Conservation (phyloP, 176 grass and related monocot species). For the Calamus simplicifolius region DNA sequence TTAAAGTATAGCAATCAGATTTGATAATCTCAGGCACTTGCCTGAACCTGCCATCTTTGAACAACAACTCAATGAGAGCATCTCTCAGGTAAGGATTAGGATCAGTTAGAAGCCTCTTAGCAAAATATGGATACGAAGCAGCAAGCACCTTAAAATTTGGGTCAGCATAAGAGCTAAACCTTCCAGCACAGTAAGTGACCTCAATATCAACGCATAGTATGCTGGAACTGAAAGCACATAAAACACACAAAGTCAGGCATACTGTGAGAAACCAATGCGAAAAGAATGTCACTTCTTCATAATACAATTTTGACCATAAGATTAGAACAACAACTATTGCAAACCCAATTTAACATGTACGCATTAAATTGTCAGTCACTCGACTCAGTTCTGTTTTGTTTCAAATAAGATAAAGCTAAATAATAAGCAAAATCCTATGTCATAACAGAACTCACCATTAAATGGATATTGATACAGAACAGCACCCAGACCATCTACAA, state of each 20-base stretch:
- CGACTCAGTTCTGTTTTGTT: no score
- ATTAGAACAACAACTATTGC: no score
- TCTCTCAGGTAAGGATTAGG: slow-evolving; percentile 99
- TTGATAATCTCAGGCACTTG: slow-evolving; percentile 24
- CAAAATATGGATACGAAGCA: slow-evolving; percentile 98
- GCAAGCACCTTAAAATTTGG: slow-evolving; percentile 98
- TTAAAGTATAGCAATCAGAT: neutral
- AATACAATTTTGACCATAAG: no score
- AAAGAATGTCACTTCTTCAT: no score
- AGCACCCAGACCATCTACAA: slow-evolving; percentile 82
- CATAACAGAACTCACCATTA: slow-evolving; percentile 44
- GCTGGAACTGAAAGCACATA: slow-evolving; percentile 67
- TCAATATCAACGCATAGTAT: slow-evolving; percentile 89
- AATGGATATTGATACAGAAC: slow-evolving; percentile 95
- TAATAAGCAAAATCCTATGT: neutral
- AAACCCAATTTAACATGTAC: no score
- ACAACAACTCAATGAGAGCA: slow-evolving; percentile 89
- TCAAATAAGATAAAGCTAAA: slow-evolving; percentile 6
- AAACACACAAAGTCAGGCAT: slow-evolving; percentile 22
- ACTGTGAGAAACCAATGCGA: neutral
- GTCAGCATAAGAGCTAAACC: slow-evolving; percentile 94
- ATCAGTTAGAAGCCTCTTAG: slow-evolving; percentile 94
- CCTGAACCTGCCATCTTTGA: slow-evolving; percentile 99
- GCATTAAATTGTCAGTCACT: no score
- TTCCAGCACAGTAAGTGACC: slow-evolving; percentile 92